These are phyloP conservation scores for Starmera quercuum DNA, from an alignment of 805 yeast genomes.

Conservation along the genomic window DNA sequence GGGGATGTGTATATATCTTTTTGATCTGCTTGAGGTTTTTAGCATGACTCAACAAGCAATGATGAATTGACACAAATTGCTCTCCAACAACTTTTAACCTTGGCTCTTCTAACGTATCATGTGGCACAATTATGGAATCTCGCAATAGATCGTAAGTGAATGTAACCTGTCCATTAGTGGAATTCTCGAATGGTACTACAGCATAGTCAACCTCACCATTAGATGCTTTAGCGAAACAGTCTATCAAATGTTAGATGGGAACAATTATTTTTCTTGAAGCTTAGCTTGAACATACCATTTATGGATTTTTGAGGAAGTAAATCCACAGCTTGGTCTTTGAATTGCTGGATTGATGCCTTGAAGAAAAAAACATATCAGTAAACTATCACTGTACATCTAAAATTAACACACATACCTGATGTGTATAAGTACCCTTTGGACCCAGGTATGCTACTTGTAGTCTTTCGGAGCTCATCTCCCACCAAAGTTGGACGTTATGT, in stretches of 20 bases:
- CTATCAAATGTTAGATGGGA: constrained; percentile 28
- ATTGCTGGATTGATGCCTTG: constrained; percentile 53
- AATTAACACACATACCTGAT: constrained; percentile 43
- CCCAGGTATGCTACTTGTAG: constrained; percentile 78
- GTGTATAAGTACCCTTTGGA: constrained; percentile 90
- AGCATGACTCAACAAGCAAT: constrained; percentile 54
- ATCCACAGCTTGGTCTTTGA: constrained; percentile 25
- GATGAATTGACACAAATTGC: constrained; percentile 77
- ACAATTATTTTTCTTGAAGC: background rate
- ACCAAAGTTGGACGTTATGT: no score
- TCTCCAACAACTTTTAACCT: constrained; percentile 58
- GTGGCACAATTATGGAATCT: constrained; percentile 43
- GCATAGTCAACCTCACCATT: constrained; percentile 50
- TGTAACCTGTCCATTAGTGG: constrained; percentile 91
- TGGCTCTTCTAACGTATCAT: constrained; percentile 15
- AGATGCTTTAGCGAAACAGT: constrained; percentile 52
- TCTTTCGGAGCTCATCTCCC: no score
- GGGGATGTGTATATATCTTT: constrained; percentile 85
- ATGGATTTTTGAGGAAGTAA: constrained; percentile 15
- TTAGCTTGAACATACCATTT: constrained; percentile 6
- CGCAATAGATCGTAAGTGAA: constrained; percentile 77
- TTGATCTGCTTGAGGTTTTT: constrained; percentile 36
- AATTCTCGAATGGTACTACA: constrained; percentile 87
- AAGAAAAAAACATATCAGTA: background rate
- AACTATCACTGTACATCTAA: background rate